These are phyloP conservation scores for Tephrocybe sp. DNA, from an alignment of 768 basidiomycete species.

Conservation along the genomic window DNA sequence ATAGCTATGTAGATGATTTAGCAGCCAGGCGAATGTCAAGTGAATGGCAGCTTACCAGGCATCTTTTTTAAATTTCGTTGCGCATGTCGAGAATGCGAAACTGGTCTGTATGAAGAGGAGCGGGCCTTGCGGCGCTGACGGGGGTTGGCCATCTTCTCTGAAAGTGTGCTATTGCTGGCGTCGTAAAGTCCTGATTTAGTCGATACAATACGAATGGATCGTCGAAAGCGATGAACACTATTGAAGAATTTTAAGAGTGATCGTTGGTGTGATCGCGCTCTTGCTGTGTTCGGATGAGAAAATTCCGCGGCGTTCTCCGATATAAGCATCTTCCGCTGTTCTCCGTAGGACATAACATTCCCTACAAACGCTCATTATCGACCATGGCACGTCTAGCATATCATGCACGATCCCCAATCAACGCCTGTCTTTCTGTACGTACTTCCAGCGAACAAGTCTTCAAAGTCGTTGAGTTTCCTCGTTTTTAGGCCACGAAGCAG, in stretches of 20 bases:
- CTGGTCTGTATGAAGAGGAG: constrained; percentile 69
- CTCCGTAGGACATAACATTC: constrained; percentile 20
- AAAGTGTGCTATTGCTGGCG: not conserved
- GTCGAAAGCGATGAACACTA: not conserved
- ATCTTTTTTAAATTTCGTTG: constrained; percentile 78
- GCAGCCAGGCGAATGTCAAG: not conserved
- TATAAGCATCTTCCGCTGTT: constrained; percentile 24
- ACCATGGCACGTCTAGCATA: constrained; percentile 43
- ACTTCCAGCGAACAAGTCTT: not conserved
- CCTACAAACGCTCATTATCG: constrained; percentile 5
- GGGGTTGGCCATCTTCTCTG: constrained; percentile 79
- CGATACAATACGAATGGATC: not conserved
- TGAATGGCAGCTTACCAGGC: constrained; percentile 43
- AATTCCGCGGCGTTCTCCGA: constrained; percentile 28
- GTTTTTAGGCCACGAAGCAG: constrained; percentile 42
- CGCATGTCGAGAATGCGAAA: constrained; percentile 72
- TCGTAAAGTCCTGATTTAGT: constrained; percentile 1
- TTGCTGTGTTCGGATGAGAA: constrained; percentile 8
- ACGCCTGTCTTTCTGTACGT: constrained; percentile 36
- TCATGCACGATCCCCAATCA: constrained; percentile 35
- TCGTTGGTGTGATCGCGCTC: constrained; percentile 1
- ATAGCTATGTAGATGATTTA: constrained; percentile 46
- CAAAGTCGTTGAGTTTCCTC: constrained; percentile 13
- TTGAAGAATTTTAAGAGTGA: not conserved
- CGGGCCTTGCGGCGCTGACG: constrained; percentile 86